Evolutionary conservation across 2,329 filamentous ascomycete species (phyloP), one percentile per base, ranked within the genome.

Genomic region (Calonectria henricotiae): DNA sequence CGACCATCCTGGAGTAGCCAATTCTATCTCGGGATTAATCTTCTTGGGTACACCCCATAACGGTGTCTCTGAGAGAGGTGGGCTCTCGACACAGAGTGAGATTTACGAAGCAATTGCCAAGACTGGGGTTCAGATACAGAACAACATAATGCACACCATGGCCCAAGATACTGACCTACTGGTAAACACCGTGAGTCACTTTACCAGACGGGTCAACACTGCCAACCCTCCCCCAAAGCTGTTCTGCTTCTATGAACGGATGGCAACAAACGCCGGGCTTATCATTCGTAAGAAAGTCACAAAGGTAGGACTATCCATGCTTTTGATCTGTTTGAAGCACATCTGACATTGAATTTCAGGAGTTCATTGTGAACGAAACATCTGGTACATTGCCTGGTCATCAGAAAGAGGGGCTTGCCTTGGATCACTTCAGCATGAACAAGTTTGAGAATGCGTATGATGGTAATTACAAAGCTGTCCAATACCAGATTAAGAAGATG

Each of bases 31-130:
- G 5, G 70, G 70, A n/a, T 44, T 67, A 23, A 60, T 71, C 2
- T 71, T 71, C 20, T 37, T 71, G 17, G 70, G 70, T 7, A 71
- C 70, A 1, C 70, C 70, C 25, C 67, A 69, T 17, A 32, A 47
- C 4, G 70, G 70, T 4, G n/a, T 69, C 6, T 11, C 13, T 1
- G 41, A 51, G 1, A 25, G 23, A 4, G 58, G 55, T 20, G 47
- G 32, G 5, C 9, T 69, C 1, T 62, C 62, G 15, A 67, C 63
- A 4, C 46, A 62, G 23, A 55, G 65, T 3, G 20, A 62, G 20
- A 67, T 67, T 25, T 67, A 67, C n/a, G 17, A 51, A 3, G 32
- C 58, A 15, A 66, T 69, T 15, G 20, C 55, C 12, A 17, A 58
- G n/a, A 44, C 62, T 30, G 35, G 58, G 11, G 2, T 64, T 17